Percentiles rank a stretch among this genome's conserved stretches.
Evolutionary conservation across 768 basidiomycete genomes (phyloP).

Genomic region (Mycena chlorophos): DNA sequence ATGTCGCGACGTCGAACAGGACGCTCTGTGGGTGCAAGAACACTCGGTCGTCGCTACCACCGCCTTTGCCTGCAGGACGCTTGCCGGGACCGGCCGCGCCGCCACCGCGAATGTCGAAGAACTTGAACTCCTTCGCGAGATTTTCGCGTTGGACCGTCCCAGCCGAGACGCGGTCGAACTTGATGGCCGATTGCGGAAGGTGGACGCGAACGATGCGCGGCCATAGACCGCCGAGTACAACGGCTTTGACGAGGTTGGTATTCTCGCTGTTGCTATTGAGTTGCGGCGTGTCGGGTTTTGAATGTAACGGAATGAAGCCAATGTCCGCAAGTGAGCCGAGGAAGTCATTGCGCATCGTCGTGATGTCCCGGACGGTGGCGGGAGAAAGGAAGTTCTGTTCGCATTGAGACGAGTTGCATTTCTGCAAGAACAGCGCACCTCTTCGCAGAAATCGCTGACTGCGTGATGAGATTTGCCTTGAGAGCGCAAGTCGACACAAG

Average conservation of each 20-base stretch:
- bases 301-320: slow-evolving; percentile 60
- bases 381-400: slow-evolving; percentile 80
- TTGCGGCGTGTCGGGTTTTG: slow-evolving; percentile 44
- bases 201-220: slow-evolving; percentile 78
- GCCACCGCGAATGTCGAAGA: slow-evolving; percentile 60
- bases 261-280: slow-evolving; percentile 69
- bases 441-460: slow-evolving; percentile 67
- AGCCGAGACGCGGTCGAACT: slow-evolving; percentile 82
- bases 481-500: slow-evolving; percentile 51
- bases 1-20: slow-evolving; percentile 68
- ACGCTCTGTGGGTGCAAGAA: slow-evolving; percentile 85
- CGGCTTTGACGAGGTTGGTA: slow-evolving; percentile 76
- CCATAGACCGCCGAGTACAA: slow-evolving; percentile 86
- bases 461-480: slow-evolving; percentile 48
- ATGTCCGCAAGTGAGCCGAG: slow-evolving; percentile 65
- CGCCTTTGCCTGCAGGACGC: slow-evolving; percentile 12
- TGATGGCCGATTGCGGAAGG: slow-evolving; percentile 70
- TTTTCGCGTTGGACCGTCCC: slow-evolving; percentile 86
- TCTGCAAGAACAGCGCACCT: slow-evolving; percentile 39
- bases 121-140: slow-evolving; percentile 78
- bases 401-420: not conserved
- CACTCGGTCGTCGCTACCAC: slow-evolving; percentile 61
- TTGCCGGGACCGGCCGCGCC: not conserved
- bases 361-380: slow-evolving; percentile 74
- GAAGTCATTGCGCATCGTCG: slow-evolving; percentile 76